Evolutionary conservation across 208 protist species (phyloP), one percentile per base, ranked within the genome.

Genomic region (Wallacemonas sp.): DNA sequence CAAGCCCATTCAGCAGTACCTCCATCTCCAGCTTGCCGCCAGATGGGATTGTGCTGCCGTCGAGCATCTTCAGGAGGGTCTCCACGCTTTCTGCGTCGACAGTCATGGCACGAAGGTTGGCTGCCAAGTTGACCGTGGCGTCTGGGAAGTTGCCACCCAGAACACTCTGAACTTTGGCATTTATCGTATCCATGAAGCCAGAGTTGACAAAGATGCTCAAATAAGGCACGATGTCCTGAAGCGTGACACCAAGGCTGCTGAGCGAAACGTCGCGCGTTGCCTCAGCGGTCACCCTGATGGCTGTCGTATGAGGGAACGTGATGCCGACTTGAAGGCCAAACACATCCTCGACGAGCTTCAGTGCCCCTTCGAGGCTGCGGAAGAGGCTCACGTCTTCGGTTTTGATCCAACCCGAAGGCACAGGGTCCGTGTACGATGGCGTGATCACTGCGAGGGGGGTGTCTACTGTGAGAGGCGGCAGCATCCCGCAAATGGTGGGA

Each of bases 281-380:
- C 22, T 24, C 22, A 6, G 26, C 46, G 21, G 4, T 54, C 9
- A 54, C 21, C 21, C 31, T 24, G 46, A 54, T 0, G 21, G 46
- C 9, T 0, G 46, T 54, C 21, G 46, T 9, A 26, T 58, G 9
- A 9, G 51, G 51, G 21, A 58, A 58, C 28, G 51, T 39, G 6
- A 39, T 24, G 30, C 41, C 1, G 3, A 39, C 51, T 8, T 34
- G 34, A 19, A 58, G 19, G 4, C 51, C 51, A 1, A 58, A 34
- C 15, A 58, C 22, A 4, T 58, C n/a, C 30, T 34, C 36, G 30
- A 58, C 51, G 30, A 58, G 51, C 51, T 39, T 58, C 28, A 58
- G 31, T 12, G 31, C 51, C 8, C 22, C 51, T 9, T 8, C 51
- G 9, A 39, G n/a, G 17, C 30, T 38, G n/a, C 24, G 24, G 4